Evolutionary conservation across 2,329 filamentous ascomycete species (phyloP), one percentile per base, ranked within the genome.

Genomic region (Sarocladium oryzae): DNA sequence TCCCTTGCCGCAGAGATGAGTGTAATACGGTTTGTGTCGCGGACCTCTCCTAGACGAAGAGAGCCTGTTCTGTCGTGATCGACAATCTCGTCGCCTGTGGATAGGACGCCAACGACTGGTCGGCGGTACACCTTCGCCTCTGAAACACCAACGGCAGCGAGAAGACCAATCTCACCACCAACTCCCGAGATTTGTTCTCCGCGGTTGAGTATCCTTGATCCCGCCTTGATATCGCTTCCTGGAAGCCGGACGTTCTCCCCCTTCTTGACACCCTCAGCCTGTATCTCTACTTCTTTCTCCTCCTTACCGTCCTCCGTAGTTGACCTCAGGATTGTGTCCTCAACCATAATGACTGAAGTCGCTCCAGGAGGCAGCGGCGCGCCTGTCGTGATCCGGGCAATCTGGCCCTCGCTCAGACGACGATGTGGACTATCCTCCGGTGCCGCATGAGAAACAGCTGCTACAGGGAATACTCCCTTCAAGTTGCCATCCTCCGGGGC

Each of bases 61-160:
- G 74, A 70, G 0, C 78, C 81, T 0, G 80, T 73, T 23, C 78
- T 72, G 53, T 85, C 73, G 60, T 93, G 85, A 55, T 85, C 79
- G 4, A 96, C 85, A 48, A 99, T 88, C 67, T 99, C 93, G 63
- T 99, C 92, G 20, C 93, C 93, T 0, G 93, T 99, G 49, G 91
- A 96, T 16, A 99, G 70, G 2, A 99, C 84, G 4, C 91, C 93
- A 7, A 99, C 76, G 8, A 88, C 71, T 1, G 93, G 92, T 51
- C 83, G 84, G 46, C 77, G 81, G 69, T 86, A 96, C 6, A 92
- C 78, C 13, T 76, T 76, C 4, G 95, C 86, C 48, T 84, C 75
- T 9, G 73, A 71, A 1, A 85, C 84, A 5, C 93, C 93, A 0
- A 93, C 88, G 1, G 91, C 89, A 2, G 91, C 89, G 2, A 99